Conservation (phyloP, 163 green algal species). For the Scenedesmus sp. region DNA sequence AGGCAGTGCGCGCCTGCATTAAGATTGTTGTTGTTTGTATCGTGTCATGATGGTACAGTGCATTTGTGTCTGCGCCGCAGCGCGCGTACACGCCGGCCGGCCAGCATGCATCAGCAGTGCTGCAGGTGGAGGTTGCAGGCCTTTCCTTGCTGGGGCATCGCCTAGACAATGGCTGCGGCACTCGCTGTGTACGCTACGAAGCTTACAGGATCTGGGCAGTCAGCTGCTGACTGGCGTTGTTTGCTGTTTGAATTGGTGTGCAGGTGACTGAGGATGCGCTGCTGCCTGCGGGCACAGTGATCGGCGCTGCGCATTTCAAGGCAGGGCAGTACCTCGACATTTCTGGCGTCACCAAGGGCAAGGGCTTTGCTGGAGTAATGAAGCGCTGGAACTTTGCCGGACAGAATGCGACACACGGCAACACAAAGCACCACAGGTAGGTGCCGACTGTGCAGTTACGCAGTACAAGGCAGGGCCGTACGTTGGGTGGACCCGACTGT, state of each 20-base stretch:
- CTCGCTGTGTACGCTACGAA: neutral
- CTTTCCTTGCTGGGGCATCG: too few species aligned
- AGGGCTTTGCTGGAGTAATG: constrained; percentile 97
- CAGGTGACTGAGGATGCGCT: constrained; percentile 82
- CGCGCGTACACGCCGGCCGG: too few species aligned
- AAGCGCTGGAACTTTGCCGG: constrained; percentile 95
- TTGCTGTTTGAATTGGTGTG: neutral
- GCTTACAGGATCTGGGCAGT: neutral
- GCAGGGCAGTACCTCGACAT: constrained; percentile 97
- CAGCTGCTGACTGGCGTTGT: neutral
- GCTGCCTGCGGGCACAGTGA: constrained; percentile 85
- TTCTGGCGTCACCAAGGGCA: constrained; percentile 90
- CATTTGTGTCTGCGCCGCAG: too few species aligned
- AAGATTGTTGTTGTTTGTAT: too few species aligned
- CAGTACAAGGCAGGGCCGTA: neutral
- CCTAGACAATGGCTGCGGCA: too few species aligned
- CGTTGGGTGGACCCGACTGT: too few species aligned
- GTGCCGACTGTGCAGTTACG: neutral
- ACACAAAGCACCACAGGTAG: constrained; percentile 80
- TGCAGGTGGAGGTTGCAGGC: too few species aligned
- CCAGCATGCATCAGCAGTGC: too few species aligned
- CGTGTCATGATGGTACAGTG: too few species aligned
- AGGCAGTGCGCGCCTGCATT: too few species aligned
- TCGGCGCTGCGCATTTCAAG: constrained; percentile 91
- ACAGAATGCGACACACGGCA: constrained; percentile 90